Percentiles rank a stretch among this genome's conserved stretches.
Conservation (phyloP, 2,329 filamentous ascomycete species). For the Trichoderma semiorbis region DNA sequence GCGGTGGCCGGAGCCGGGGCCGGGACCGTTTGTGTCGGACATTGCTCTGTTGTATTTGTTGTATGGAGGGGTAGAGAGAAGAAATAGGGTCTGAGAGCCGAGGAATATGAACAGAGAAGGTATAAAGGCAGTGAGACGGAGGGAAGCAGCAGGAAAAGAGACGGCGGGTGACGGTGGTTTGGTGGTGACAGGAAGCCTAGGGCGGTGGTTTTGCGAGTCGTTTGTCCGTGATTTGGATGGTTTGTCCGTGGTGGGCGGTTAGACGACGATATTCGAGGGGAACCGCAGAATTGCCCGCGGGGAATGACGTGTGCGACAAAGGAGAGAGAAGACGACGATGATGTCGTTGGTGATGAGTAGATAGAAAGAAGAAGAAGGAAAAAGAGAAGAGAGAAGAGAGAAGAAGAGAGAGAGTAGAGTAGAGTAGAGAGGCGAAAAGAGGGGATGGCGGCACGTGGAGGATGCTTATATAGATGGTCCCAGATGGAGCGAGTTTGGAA, state of each 20-base stretch:
- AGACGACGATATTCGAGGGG: neutral
- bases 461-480: neutral
- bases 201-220: neutral
- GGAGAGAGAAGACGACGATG: neutral
- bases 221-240: neutral
- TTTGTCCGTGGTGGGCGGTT: neutral
- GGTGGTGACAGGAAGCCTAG: neutral
- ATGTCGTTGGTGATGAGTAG: neutral
- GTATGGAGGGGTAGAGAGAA: neutral
- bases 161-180: neutral
- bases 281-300: neutral
- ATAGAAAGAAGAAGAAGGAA: neutral
- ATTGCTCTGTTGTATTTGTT: slow-evolving; percentile 30
- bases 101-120: neutral
- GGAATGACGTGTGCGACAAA: neutral
- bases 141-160: neutral
- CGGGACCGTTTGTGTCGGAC: slow-evolving; percentile 37
- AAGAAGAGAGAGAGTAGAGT: neutral
- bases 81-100: neutral
- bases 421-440: neutral
- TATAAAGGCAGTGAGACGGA: neutral
- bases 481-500: neutral
- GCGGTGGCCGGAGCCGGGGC: slow-evolving; percentile 42
- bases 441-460: slow-evolving; percentile 2
- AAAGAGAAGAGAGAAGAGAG: neutral